phyloP scores from a whole-genome alignment of 768 basidiomycete species.

The Tulasnella sp. region DNA sequence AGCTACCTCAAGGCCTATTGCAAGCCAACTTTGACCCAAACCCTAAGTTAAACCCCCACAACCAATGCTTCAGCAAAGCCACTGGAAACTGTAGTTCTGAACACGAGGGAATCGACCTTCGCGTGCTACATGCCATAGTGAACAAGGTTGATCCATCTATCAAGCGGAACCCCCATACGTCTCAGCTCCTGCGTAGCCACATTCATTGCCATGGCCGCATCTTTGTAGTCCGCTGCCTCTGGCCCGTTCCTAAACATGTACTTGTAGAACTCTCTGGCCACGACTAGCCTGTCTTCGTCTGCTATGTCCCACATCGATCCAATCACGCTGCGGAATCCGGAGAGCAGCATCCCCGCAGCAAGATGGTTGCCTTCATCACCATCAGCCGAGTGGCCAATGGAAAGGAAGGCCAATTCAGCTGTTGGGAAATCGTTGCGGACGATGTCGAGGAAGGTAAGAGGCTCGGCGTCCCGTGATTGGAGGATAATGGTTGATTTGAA shows the following conservation, averaged over 20 bases:
- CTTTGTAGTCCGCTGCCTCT: neutral
- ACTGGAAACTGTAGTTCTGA: too few relatives aligned
- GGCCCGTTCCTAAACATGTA: neutral
- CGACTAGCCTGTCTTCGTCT: neutral
- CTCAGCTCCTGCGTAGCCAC: neutral
- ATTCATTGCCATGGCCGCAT: neutral
- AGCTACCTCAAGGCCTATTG: too few relatives aligned
- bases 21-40: too few relatives aligned
- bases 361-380: neutral
- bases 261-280: conserved; percentile 1
- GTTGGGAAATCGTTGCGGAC: neutral
- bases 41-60: too few relatives aligned
- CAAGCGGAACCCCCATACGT: neutral
- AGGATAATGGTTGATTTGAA: neutral
- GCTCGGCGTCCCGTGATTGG: neutral
- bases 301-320: neutral
- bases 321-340: too few relatives aligned
- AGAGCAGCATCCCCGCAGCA: too few relatives aligned
- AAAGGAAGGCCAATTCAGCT: neutral
- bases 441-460: neutral
- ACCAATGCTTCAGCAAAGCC: too few relatives aligned
- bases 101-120: too few relatives aligned
- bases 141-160: conserved; percentile 2
- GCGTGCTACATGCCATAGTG: neutral
- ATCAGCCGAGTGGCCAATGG: neutral